Conservation (phyloP, 2,329 filamentous ascomycete species). For the Cryoendolithus antarcticus region DNA sequence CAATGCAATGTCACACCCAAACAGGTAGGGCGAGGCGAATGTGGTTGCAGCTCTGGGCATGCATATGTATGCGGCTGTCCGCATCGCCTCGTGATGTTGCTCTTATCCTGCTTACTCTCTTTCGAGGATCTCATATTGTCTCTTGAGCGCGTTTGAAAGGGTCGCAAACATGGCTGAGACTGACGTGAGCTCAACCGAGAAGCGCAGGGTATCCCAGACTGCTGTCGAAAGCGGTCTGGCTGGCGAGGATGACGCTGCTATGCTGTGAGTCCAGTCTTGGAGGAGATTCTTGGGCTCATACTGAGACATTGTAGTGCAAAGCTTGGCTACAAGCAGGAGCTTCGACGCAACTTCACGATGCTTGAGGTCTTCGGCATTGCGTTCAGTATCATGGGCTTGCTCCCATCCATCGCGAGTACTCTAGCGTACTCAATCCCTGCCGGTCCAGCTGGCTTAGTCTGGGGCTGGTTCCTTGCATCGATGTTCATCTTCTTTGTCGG, state of each 20-base stretch:
- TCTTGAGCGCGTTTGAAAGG: too few species aligned
- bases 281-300: too few species aligned
- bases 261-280: slow-evolving; percentile 29
- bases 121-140: too few species aligned
- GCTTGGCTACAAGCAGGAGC: slow-evolving; percentile 45
- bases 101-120: too few species aligned
- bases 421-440: slow-evolving; percentile 47
- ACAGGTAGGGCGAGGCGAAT: too few species aligned
- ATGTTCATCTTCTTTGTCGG: slow-evolving; percentile 43
- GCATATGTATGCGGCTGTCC: too few species aligned
- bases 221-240: slow-evolving; percentile 17
- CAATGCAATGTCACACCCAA: too few species aligned
- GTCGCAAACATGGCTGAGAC: slow-evolving; percentile 3
- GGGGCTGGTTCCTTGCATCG: slow-evolving; percentile 47
- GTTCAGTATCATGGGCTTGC: slow-evolving; percentile 43
- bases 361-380: slow-evolving; percentile 46
- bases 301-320: slow-evolving; percentile 10
- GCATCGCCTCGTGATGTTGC: too few species aligned
- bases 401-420: slow-evolving; percentile 49
- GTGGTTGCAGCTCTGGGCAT: too few species aligned
- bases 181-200: not conserved
- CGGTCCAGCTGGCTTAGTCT: slow-evolving; percentile 49
- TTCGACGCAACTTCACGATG: slow-evolving; percentile 47
- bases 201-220: slow-evolving; percentile 1
- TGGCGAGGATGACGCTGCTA: slow-evolving; percentile 28